Percentiles rank a stretch among this genome's conserved stretches.
phyloP scores from a whole-genome alignment of 345 rosid species.

The Anastatica hierochuntica region DNA sequence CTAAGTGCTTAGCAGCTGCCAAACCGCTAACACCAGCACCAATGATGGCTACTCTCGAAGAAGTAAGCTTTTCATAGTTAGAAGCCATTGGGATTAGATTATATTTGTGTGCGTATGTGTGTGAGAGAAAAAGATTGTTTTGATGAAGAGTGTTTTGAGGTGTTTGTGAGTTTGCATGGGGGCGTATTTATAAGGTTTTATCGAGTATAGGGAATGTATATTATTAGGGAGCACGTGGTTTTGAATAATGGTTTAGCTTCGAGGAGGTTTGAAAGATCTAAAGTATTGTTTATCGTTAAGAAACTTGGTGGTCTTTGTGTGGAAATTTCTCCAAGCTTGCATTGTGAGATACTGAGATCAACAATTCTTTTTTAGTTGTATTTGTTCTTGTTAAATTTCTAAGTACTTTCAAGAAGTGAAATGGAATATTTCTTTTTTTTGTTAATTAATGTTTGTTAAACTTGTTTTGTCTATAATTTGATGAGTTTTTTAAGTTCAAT shows the following conservation, averaged over 20 bases:
- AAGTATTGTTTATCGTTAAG: background rate
- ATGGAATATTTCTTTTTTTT: too few relatives aligned
- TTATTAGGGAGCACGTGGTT: constrained; percentile 13
- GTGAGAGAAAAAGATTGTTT: background rate
- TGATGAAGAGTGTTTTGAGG: constrained; percentile 21
- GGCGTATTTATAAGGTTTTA: constrained; percentile 5
- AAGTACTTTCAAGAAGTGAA: constrained; percentile 23
- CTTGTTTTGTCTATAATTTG: too few relatives aligned
- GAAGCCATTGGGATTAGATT: constrained; percentile 10
- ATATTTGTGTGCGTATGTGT: too few relatives aligned
- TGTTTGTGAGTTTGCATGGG: constrained; percentile 20
- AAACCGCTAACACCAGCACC: constrained; percentile 91
- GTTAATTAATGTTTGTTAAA: too few relatives aligned
- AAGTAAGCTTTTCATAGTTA: constrained; percentile 7
- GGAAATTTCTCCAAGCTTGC: constrained; percentile 23
- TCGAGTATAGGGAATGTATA: background rate
- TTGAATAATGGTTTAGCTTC: constrained; percentile 15
- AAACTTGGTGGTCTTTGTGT: constrained; percentile 14
- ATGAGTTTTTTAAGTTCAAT: too few relatives aligned
- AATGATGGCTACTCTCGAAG: constrained; percentile 61
- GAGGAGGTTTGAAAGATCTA: constrained; percentile 21
- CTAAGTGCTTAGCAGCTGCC: constrained; percentile 68
- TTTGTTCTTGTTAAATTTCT: constrained; percentile 21
- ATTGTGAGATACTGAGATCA: background rate
- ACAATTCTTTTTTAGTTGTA: background rate